Evolutionary conservation across 495 filamentous ascomycete genomes (phyloP).

Genomic region (Glarea lozoyensis): DNA sequence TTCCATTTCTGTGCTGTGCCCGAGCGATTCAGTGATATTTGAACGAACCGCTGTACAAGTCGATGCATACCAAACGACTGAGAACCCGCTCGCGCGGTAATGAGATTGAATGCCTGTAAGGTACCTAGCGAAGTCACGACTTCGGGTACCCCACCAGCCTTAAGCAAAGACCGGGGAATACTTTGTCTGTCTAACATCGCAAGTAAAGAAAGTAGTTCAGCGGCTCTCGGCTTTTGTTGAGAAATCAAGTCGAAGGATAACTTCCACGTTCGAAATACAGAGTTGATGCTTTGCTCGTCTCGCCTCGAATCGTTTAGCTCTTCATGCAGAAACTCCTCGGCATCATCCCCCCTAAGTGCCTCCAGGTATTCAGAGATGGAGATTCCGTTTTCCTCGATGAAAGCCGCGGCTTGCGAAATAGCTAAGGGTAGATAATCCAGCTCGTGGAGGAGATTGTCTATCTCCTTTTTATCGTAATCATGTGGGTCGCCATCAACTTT

Average conservation of each 20-base stretch:
- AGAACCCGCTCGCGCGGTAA: background rate
- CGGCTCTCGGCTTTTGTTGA: constrained; percentile 16
- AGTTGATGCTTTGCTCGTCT: constrained; percentile 28
- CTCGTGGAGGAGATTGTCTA: constrained; percentile 13
- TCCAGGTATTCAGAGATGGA: constrained; percentile 26
- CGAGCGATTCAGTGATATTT: background rate
- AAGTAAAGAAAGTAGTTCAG: constrained; percentile 26
- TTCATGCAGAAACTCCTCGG: constrained; percentile 25
- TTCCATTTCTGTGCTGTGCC: constrained; percentile 1
- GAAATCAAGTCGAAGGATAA: constrained; percentile 37
- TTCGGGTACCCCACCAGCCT: constrained; percentile 1
- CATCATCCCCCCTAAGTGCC: constrained; percentile 24
- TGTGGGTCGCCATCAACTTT: constrained; percentile 15
- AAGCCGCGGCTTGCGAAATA: constrained; percentile 33
- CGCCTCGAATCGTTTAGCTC: constrained; percentile 28
- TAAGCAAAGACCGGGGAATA: constrained; percentile 18
- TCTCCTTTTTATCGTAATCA: background rate
- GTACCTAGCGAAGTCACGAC: background rate
- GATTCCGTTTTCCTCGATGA: constrained; percentile 23
- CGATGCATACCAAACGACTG: constrained; percentile 1
- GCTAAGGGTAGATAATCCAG: constrained; percentile 36
- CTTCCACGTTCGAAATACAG: constrained; percentile 33
- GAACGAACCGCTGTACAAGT: constrained; percentile 1
- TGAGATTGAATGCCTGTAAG: constrained; percentile 1
- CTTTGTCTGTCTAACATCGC: constrained; percentile 22